phyloP scores from a whole-genome alignment of 2,329 filamentous ascomycete genomes.

The Sarocladiaceae sp. region DNA sequence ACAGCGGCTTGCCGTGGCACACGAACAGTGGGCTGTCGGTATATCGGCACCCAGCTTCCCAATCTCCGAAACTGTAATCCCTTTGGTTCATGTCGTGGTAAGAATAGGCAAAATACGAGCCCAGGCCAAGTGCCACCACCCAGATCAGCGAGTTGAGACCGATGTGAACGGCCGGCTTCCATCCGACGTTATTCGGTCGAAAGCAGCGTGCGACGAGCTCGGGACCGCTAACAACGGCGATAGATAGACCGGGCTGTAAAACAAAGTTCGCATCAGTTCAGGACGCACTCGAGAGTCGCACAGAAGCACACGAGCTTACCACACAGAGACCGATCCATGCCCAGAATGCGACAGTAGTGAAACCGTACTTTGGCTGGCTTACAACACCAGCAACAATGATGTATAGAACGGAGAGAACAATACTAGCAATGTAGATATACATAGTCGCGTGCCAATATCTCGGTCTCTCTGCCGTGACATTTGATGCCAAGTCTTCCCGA shows the following conservation, averaged over 20 bases:
- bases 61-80: neutral
- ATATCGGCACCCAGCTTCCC: neutral
- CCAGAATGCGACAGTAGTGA: neutral
- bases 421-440: neutral
- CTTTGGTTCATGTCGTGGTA: neutral
- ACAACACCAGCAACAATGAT: neutral
- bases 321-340: neutral
- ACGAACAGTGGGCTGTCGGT: neutral
- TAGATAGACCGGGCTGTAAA: neutral
- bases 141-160: neutral
- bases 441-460: neutral
- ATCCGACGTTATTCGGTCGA: neutral
- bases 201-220: neutral
- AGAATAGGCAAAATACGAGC: neutral
- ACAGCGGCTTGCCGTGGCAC: neutral
- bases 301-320: neutral
- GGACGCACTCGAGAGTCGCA: neutral
- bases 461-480: neutral
- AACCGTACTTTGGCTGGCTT: neutral
- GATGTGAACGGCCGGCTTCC: neutral
- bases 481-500: neutral
- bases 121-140: neutral
- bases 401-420: neutral
- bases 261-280: too few relatives aligned
- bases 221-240: neutral